Evolutionary conservation across 176 grass and related monocot genomes (phyloP).

Genomic region (Sorghum bicolor): DNA sequence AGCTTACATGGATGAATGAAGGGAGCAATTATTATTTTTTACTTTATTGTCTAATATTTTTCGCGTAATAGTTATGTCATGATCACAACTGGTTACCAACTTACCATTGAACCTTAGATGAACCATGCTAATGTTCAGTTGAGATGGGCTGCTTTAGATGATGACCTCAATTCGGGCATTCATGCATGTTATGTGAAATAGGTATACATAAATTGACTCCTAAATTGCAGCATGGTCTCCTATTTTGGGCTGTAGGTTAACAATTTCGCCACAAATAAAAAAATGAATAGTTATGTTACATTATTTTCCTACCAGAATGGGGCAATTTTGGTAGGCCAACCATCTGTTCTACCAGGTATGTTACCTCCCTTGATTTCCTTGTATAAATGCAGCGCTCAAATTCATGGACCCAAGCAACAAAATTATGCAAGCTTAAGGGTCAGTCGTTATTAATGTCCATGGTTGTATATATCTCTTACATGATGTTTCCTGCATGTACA

Average conservation of each 20-base stretch:
- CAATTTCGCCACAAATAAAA: not conserved
- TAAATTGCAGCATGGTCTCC: not conserved
- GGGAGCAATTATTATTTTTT: not conserved
- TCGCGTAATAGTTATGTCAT: not conserved
- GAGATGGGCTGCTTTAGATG: constrained; percentile 10
- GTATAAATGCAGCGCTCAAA: not conserved
- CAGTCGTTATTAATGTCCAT: not conserved
- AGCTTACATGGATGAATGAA: not conserved
- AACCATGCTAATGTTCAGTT: not conserved
- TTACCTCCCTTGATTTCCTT: not conserved
- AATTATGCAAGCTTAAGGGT: not conserved
- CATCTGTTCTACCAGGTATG: not conserved
- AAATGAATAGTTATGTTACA: not conserved
- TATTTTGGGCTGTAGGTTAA: not conserved
- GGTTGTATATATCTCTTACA: not conserved
- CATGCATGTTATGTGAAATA: constrained; percentile 4
- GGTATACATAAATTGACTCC: constrained; percentile 16
- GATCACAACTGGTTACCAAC: not conserved
- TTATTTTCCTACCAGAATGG: not conserved
- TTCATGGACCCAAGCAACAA: not conserved
- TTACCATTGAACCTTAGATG: not conserved
- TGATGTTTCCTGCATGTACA: not conserved
- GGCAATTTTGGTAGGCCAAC: not conserved
- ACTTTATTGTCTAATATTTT: not conserved
- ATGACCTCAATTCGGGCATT: not conserved